Evolutionary conservation across 75 land plant species (phyloP).

Genomic region (Pinus albicaulis): DNA sequence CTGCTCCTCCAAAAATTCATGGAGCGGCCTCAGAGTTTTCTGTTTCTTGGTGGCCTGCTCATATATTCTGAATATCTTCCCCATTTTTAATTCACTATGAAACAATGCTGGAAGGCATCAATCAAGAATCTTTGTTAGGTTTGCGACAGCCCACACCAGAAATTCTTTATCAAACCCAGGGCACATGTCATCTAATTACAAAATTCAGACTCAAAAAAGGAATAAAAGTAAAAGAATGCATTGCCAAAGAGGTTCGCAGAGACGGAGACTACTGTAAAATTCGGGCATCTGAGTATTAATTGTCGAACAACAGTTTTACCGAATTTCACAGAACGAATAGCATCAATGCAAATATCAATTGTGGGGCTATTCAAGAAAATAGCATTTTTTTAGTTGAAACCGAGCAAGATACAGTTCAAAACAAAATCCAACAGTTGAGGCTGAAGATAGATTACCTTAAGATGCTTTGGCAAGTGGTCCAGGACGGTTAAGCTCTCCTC

Average conservation of each 20-base stretch:
- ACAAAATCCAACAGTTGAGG: no score
- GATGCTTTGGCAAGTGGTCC: no score
- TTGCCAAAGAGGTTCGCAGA: not conserved
- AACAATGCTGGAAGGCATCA: not conserved
- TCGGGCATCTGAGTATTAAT: no score
- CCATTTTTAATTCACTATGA: not conserved
- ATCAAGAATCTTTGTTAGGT: conserved; percentile 5
- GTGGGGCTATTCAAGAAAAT: no score
- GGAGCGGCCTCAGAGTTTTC: not conserved
- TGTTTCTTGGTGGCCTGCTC: conserved; percentile 1
- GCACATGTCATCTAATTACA: not conserved
- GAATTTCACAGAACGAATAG: no score
- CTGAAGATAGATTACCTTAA: no score
- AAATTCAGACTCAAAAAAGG: not conserved
- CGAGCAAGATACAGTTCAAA: no score
- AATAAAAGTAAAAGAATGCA: not conserved
- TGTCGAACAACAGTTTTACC: no score
- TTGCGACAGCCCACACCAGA: not conserved
- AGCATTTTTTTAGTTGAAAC: no score
- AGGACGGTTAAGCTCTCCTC: no score
- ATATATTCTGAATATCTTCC: conserved; percentile 2
- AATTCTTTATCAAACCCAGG: not conserved
- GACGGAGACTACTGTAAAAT: not conserved
- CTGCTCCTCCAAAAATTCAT: conserved; percentile 12
- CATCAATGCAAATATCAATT: no score